Evolutionary conservation across 2,329 filamentous ascomycete species (phyloP).

Genomic region (Calonectria pteridis): DNA sequence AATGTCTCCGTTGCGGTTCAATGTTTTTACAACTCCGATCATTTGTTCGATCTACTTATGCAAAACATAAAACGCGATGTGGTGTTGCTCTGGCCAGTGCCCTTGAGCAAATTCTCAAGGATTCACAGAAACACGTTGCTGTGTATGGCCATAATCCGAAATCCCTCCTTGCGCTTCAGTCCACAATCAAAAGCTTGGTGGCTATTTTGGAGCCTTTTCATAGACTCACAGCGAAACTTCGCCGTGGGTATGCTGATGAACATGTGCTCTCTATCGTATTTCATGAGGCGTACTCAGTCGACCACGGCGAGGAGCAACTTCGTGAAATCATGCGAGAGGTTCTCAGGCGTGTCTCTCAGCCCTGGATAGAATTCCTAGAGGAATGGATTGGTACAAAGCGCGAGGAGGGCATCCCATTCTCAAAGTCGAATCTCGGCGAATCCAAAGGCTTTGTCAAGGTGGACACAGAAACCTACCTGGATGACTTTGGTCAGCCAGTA

Average conservation of each 20-base stretch:
- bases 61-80: constrained; percentile 57
- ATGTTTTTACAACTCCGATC: constrained; percentile 59
- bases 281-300: constrained; percentile 70
- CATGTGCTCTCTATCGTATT: constrained; percentile 73
- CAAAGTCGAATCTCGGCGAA: constrained; percentile 58
- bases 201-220: constrained; percentile 66
- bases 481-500: constrained; percentile 70
- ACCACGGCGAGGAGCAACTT: constrained; percentile 73
- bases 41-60: constrained; percentile 62
- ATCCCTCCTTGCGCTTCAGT: constrained; percentile 67
- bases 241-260: constrained; percentile 65
- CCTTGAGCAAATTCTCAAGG: constrained; percentile 61
- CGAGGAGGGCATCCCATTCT: constrained; percentile 67
- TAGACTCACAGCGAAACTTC: constrained; percentile 62
- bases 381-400: constrained; percentile 80
- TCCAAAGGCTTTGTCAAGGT: constrained; percentile 72
- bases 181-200: constrained; percentile 59
- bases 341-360: constrained; percentile 70
- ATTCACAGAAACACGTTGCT: constrained; percentile 63
- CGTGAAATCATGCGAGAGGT: constrained; percentile 76
- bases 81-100: constrained; percentile 66
- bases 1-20: constrained; percentile 63
- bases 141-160: constrained; percentile 54
- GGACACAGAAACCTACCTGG: constrained; percentile 64
- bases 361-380: constrained; percentile 76